Base-by-base conservation (phyloP, 495 filamentous ascomycete species). In the Evernia prunastri region DNA sequence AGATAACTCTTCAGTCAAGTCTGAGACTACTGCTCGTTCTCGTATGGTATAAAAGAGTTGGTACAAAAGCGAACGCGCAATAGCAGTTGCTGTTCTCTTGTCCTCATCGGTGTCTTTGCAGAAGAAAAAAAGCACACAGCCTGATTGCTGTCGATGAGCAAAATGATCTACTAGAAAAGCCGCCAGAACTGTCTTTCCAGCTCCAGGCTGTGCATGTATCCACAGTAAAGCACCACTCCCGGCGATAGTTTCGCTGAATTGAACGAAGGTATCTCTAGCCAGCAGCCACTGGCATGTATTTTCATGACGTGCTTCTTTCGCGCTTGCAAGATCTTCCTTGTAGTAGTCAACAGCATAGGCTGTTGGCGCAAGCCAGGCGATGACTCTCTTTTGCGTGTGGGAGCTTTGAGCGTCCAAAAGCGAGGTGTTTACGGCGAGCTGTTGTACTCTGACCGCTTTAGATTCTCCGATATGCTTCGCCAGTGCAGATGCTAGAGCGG, bases 221-320 rank as follows among this genome's bases (percentile, higher is more conserved):
- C 47, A 63, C 6, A 63, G 60, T 11, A 63, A 27, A 20, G 29
- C 17, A n/a, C n/a, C 25, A 5, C 45, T 31, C 29, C 23, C 8
- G 23, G 33, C 33, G 33, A 23, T 37, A 6, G 7, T 37, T 37
- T 37, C 12, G 7, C 7, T 37, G 36, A 12, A 37, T 12, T 37
- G n/a, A n/a, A n/a, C n/a, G n/a, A n/a, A n/a, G n/a, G n/a, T n/a
- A n/a, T n/a, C n/a, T n/a, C n/a, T 42, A 15, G 12, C 53, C 15
- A 63, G 33, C 6, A 63, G 7, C 60, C 60, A 63, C 10, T n/a
- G 31, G 36, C 60, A 56, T 56, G 60, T 56, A 12, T 40, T 56
- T 4, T 35, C 9, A 43, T 63, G 49, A 7, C 49, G 33, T 4
- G 20, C 4, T 20, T n/a, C 53, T 25, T 33, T 23, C 3, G 60